phyloP scores from a whole-genome alignment of 164 flowering plant genomes.

The Umbellularia californica region DNA sequence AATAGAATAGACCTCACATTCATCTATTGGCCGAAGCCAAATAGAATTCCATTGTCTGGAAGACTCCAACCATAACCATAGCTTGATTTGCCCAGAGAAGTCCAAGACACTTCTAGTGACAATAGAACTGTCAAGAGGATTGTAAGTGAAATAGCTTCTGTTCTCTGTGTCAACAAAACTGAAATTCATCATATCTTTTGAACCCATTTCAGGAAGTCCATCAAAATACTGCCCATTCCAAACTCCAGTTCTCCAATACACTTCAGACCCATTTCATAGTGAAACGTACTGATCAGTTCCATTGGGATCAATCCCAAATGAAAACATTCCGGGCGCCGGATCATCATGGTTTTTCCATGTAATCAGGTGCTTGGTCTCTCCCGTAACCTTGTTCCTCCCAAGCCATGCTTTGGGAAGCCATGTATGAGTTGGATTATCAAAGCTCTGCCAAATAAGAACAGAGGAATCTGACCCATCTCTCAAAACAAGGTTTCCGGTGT shows the following conservation, averaged over 20 bases:
- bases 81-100: no score
- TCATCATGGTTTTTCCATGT: not conserved
- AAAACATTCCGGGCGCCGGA: not conserved
- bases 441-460: constrained; percentile 1
- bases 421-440: not conserved
- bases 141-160: no score
- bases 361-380: not conserved
- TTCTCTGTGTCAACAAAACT: no score
- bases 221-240: no score
- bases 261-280: not conserved
- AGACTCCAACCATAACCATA: no score
- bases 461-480: not conserved
- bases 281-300: not conserved
- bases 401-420: not conserved
- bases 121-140: no score
- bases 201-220: no score
- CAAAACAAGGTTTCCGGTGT: constrained; percentile 6
- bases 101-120: no score
- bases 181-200: no score
- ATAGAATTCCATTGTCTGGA: not conserved
- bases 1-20: not conserved
- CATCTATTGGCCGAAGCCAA: not conserved
- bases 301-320: not conserved
- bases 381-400: not conserved
- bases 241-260: no score